Base-by-base conservation (phyloP, 1,284 basidiomycete genomes). In the Phlebopus sp. region DNA sequence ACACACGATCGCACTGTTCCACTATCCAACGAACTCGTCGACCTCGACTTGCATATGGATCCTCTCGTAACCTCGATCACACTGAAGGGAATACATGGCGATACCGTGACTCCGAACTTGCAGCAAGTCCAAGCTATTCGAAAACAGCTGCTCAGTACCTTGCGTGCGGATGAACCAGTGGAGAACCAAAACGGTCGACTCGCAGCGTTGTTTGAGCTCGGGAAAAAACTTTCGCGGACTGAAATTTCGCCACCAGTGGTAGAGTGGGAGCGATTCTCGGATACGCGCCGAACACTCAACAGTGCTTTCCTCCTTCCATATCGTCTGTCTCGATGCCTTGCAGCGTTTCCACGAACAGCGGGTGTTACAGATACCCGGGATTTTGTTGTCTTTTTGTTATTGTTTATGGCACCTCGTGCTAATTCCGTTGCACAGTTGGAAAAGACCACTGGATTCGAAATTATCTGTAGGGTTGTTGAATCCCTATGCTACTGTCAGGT, bases 191-290 rank as follows among this genome's bases (percentile, higher is more conserved):
- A 42, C 36, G 45, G 39, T 14, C 51, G 44, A 37, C 47, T 61
- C 36, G 49, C 56, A 25, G 42, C 39, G 47, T 25, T 50, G 39
- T 66, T 66, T 9, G 48, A 62, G 18, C 35, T 54, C 2, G 58
- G n/a, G 60, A 31, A 59, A 51, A 46, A 47, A 44, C 0, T 63
- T 48, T 48, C 48, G 32, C 13, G 63, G 60, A 27, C 54, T 44
- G 56, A 13, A 38, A 4, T 66, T 63, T 46, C 51, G 52, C 7
- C 63, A 61, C 21, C 49, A 55, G 18, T 61, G 60, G 60, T 66
- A 21, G 63, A 44, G n/a, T 15, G 5, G 23, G 21, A 23, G 21
- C 21, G 4, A 29, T 8, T 29, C 8, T 8, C 27, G 9, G 10
- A 29, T 29, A 8, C 27, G n/a, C n/a, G n/a, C n/a, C n/a, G n/a